Conservation (phyloP, 768 basidiomycete genomes). For the Cystofilobasidium macerans region DNA sequence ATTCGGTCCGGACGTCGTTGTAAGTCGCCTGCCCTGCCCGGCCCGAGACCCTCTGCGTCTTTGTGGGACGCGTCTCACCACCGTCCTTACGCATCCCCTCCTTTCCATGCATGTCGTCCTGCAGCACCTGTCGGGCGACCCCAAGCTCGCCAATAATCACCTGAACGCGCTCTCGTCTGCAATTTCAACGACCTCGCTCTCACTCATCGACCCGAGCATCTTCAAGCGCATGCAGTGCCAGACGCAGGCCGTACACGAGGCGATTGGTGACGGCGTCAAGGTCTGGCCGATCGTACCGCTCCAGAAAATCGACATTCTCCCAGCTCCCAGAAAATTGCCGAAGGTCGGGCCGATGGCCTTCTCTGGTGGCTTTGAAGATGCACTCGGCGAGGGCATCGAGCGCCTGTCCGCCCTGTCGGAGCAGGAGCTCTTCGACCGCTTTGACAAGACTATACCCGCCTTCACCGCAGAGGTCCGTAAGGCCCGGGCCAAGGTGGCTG, state of each 20-base stretch:
- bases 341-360: neutral
- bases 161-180: slow-evolving; percentile 65
- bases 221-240: slow-evolving; percentile 56
- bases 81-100: too few relatives aligned
- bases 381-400: neutral
- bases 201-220: slow-evolving; percentile 56
- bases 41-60: slow-evolving; percentile 16
- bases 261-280: slow-evolving; percentile 29
- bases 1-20: slow-evolving; percentile 53
- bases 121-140: slow-evolving; percentile 67
- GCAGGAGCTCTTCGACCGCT: slow-evolving; percentile 27
- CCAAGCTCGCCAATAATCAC: slow-evolving; percentile 51
- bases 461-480: slow-evolving; percentile 29
- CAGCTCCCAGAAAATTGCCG: neutral
- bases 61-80: too few relatives aligned
- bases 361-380: neutral
- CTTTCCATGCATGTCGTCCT: neutral
- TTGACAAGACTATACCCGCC: slow-evolving; percentile 24
- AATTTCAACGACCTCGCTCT: slow-evolving; percentile 59
- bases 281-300: neutral
- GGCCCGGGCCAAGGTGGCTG: slow-evolving; percentile 40
- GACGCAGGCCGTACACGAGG: slow-evolving; percentile 33
- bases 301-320: neutral
- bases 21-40: slow-evolving; percentile 39
- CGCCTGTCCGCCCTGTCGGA: slow-evolving; percentile 44